Conservation (phyloP, 2,329 filamentous ascomycete species). For the Cordyceps cicadae region DNA sequence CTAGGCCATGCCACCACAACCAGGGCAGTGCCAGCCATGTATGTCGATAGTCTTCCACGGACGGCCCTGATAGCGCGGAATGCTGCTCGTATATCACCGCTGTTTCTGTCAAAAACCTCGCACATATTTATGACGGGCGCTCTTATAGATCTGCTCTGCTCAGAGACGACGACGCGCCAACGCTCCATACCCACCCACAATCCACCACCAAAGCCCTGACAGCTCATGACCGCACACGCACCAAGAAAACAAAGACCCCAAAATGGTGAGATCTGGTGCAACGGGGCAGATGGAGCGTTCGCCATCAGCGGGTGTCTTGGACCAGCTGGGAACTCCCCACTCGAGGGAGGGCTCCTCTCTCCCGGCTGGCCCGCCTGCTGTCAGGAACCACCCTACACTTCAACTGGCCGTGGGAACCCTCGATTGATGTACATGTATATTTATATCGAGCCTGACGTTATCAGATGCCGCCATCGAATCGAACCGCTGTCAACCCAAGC, state of each 20-base stretch:
- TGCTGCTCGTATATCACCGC: not conserved
- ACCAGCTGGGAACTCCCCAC: not conserved
- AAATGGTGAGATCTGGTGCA: constrained; percentile 6
- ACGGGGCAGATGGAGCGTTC: constrained; percentile 9
- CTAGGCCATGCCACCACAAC: not conserved
- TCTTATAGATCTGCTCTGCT: not conserved
- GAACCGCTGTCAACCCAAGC: not conserved
- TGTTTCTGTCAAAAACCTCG: not conserved
- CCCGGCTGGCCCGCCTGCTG: constrained; percentile 4
- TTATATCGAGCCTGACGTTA: not conserved
- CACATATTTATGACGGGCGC: not conserved
- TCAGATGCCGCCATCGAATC: not conserved
- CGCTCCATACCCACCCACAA: not conserved
- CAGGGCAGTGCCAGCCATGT: not conserved
- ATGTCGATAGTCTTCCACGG: not conserved
- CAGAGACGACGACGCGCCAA: not conserved
- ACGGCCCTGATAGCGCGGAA: not conserved
- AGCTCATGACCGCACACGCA: not conserved
- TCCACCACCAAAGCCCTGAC: not conserved
- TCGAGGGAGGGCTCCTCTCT: not conserved
- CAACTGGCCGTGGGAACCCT: not conserved
- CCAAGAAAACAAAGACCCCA: not conserved
- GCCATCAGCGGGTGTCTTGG: not conserved
- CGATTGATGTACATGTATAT: not conserved
- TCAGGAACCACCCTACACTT: constrained; percentile 3